Base-by-base conservation (phyloP, 805 yeast species). In the Torulaspora delbrueckii region DNA sequence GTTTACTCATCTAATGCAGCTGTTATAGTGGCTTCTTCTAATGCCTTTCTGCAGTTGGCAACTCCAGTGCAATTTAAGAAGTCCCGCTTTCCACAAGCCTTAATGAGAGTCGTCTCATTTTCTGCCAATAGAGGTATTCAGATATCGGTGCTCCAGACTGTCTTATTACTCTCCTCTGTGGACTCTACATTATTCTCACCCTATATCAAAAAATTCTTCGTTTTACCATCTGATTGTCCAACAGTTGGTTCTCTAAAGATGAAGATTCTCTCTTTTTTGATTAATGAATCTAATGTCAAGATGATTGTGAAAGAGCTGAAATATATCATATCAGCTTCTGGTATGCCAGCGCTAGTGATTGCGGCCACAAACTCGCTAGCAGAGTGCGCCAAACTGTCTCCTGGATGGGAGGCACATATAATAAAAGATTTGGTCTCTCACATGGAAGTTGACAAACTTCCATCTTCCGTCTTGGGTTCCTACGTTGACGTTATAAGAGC, bases 401-500 rank as follows among this genome's bases (percentile, higher is more conserved):
- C 66, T 1, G 70, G 67, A n/a, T 78, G 84, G 73, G 74, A 76
- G 32, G 60, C 71, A 6, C 74, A 68, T 49, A 73, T 84, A 3
- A 72, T 86, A 52, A 75, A 72, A 42, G 85, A 95, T 87, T 69
- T 88, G 51, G 68, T 80, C 50, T 63, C 60, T 19, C 70, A 81
- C 56, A 66, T 82, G 46, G 57, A 75, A 48, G 23, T 45, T 7
- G 47, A 57, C 3, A 48, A 48, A 4, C 38, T 52, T 4, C 52
- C 66, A 2, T 51, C 55, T 16, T 48, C 49, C 5, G 58, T 83
- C 4, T 71, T 80, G 34, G 76, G 80, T 44, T 93, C 87, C 55
- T 72, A 83, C 42, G 73, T 90, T 3, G 78, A 86, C 5, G 86
- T 88, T 2, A 73, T 90, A 5, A 70, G 96, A 38, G 78, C 75